A percentile compares a stretch with the other conserved stretches of the same genome.
Conservation (phyloP, 164 flowering plant species). For the Berberis vulgaris region DNA sequence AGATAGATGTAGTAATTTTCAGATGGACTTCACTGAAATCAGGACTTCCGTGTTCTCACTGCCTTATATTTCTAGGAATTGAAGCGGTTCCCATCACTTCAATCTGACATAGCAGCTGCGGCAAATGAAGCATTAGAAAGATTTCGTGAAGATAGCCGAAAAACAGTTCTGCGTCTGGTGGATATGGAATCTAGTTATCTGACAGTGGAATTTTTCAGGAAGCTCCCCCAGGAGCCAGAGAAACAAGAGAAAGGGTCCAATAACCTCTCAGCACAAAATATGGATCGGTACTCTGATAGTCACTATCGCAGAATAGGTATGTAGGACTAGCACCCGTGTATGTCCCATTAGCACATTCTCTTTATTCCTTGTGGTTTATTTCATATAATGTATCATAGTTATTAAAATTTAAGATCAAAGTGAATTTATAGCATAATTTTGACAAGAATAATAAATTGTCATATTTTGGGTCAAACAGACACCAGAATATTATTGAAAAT, state of each 20-base stretch:
- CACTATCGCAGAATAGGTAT: constrained; percentile 79
- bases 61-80: constrained; percentile 44
- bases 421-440: too few species aligned
- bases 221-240: constrained; percentile 68
- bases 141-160: constrained; percentile 87
- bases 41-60: not conserved
- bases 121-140: constrained; percentile 78
- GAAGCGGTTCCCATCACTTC: constrained; percentile 83
- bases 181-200: constrained; percentile 92
- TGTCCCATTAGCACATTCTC: too few species aligned
- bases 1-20: not conserved
- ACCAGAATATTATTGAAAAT: too few species aligned
- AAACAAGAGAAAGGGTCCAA: constrained; percentile 48
- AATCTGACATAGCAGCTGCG: constrained; percentile 82
- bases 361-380: too few species aligned
- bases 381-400: too few species aligned
- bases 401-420: too few species aligned
- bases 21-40: too few species aligned
- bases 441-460: too few species aligned
- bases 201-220: constrained; percentile 89
- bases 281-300: constrained; percentile 57
- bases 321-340: not conserved
- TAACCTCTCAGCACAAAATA: constrained; percentile 34
- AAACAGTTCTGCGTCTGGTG: constrained; percentile 68
- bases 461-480: too few species aligned